Conservation (phyloP, 495 filamentous ascomycete genomes). For the Aspergillus incahuasiensis region DNA sequence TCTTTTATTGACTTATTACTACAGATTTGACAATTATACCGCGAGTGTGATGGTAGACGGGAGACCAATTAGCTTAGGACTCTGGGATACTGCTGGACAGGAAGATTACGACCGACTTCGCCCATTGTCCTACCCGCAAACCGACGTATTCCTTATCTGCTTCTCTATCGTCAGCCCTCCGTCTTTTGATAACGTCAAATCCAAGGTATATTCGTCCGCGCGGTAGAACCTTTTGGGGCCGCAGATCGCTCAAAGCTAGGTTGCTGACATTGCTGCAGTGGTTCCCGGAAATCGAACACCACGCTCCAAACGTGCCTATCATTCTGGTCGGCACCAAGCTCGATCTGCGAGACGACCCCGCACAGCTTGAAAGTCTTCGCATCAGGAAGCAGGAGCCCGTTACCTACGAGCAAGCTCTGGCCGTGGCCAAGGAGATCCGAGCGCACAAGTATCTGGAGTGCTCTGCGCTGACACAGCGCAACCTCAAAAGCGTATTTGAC, state of each 20-base stretch:
- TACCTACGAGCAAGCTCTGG: slow-evolving; percentile 79
- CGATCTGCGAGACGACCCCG: slow-evolving; percentile 87
- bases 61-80: slow-evolving; percentile 90
- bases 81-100: slow-evolving; percentile 99
- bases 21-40: slow-evolving; percentile 97
- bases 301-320: slow-evolving; percentile 91
- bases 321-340: slow-evolving; percentile 97
- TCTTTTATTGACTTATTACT: slow-evolving; percentile 8
- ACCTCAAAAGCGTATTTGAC: slow-evolving; percentile 96
- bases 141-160: slow-evolving; percentile 96
- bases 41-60: slow-evolving; percentile 98
- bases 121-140: slow-evolving; percentile 95
- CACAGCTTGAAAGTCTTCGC: slow-evolving; percentile 68
- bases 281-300: slow-evolving; percentile 95
- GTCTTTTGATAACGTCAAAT: slow-evolving; percentile 96
- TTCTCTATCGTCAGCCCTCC: slow-evolving; percentile 97
- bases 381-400: slow-evolving; percentile 89
- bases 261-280: slow-evolving; percentile 52
- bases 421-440: slow-evolving; percentile 83
- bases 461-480: slow-evolving; percentile 93
- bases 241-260: neutral
- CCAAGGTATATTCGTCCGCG: slow-evolving; percentile 58
- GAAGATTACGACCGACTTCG: slow-evolving; percentile 97
- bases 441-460: slow-evolving; percentile 96
- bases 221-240: too few species aligned